A percentile compares a stretch with the other conserved stretches of the same genome.
These are phyloP conservation scores for Lithocarpus polystachyus DNA, from an alignment of 306 rosid species.

Conservation along the genomic window DNA sequence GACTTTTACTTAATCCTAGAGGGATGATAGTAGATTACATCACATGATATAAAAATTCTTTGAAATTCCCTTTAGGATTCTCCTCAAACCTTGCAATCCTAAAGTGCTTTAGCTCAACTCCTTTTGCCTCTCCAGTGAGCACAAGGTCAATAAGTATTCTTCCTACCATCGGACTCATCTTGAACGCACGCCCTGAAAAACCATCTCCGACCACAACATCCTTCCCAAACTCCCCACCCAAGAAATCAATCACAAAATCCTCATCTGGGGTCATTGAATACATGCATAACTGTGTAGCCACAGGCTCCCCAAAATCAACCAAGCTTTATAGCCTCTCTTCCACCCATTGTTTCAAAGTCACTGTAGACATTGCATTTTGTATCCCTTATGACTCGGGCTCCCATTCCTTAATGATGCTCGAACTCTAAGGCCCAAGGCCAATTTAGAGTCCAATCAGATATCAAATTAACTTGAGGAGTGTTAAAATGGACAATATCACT, in stretches of 20 bases:
- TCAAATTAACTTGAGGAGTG: too few species aligned
- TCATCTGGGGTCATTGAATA: conserved; percentile 76
- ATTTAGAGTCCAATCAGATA: too few species aligned
- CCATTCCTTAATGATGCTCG: too few species aligned
- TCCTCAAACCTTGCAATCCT: conserved; percentile 50
- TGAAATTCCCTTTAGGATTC: conserved; percentile 43
- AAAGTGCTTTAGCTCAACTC: conserved; percentile 56
- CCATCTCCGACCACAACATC: conserved; percentile 78
- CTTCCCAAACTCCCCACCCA: conserved; percentile 68
- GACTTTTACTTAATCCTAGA: not conserved
- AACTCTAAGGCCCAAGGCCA: too few species aligned
- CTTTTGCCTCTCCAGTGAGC: conserved; percentile 42
- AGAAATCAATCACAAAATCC: conserved; percentile 73
- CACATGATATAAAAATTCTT: conserved; percentile 17
- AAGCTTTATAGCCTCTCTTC: conserved; percentile 38
- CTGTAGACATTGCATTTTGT: not conserved
- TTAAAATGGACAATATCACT: too few species aligned
- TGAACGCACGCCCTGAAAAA: conserved; percentile 91
- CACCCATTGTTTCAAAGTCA: conserved; percentile 53
- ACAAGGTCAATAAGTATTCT: conserved; percentile 54
- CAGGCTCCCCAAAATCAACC: conserved; percentile 54
- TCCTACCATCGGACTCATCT: conserved; percentile 80
- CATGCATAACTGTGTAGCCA: conserved; percentile 66
- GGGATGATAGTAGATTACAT: not conserved
- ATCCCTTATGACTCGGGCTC: too few species aligned